Percentiles rank a stretch among this genome's conserved stretches.
Conservation (phyloP, 305 asterid genomes). For the Fraxinus xanthoxyloides region DNA sequence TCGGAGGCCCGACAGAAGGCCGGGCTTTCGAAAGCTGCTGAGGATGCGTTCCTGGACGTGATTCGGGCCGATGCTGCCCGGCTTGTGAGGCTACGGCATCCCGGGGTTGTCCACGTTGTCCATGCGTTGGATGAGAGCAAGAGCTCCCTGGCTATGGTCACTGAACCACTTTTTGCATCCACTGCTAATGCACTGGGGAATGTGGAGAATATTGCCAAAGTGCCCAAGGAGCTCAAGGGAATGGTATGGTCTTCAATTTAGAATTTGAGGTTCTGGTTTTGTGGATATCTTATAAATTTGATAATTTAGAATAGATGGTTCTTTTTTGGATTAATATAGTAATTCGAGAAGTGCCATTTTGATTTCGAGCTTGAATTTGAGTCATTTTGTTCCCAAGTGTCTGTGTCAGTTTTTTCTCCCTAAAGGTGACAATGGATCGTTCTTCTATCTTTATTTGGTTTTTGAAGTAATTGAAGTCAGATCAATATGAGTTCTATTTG, state of each 20-base stretch:
- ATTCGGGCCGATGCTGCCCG: conserved; percentile 87
- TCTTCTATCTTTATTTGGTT: not conserved
- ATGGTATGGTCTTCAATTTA: conserved; percentile 49
- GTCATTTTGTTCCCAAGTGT: no score
- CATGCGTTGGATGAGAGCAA: conserved; percentile 95
- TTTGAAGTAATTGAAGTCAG: not conserved
- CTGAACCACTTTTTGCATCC: conserved; percentile 91
- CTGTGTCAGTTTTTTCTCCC: not conserved
- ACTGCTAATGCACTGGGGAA: conserved; percentile 81
- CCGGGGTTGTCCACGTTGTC: conserved; percentile 96
- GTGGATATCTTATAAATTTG: not conserved
- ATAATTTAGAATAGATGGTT: not conserved
- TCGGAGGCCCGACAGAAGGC: conserved; percentile 84
- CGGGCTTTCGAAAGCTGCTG: conserved; percentile 83
- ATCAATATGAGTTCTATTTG: not conserved
- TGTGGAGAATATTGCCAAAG: conserved; percentile 67
- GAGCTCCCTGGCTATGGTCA: conserved; percentile 91
- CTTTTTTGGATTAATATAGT: not conserved
- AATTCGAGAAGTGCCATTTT: not conserved
- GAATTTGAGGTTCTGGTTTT: not conserved
- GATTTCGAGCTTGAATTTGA: conserved; percentile 17
- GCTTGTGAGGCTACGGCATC: conserved; percentile 92
- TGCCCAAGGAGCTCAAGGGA: conserved; percentile 94
- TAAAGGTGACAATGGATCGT: not conserved
- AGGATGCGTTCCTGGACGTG: conserved; percentile 80